Conservation (phyloP, 2,329 filamentous ascomycete genomes). For the Hansfordia pulvinata region DNA sequence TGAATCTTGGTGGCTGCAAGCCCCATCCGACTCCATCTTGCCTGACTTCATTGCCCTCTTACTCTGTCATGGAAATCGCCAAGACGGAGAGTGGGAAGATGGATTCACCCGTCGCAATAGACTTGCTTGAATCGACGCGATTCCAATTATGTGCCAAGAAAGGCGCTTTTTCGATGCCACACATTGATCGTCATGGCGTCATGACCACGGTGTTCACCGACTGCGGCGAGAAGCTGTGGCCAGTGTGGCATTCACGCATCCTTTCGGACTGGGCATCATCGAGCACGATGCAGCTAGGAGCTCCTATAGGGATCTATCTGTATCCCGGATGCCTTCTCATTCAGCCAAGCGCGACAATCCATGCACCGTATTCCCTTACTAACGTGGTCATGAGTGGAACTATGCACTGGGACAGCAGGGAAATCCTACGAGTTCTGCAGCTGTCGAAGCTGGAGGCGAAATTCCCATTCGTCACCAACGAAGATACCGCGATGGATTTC, state of each 20-base stretch:
- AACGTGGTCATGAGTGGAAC: conserved; percentile 1
- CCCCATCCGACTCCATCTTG: not conserved
- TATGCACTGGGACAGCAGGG: conserved; percentile 1
- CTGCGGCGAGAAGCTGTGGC: conserved; percentile 1
- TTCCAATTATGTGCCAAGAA: not conserved
- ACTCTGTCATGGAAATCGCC: not conserved
- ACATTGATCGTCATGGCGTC: conserved; percentile 1
- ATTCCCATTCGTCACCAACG: conserved; percentile 1
- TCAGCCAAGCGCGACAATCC: not conserved
- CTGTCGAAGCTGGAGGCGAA: not conserved
- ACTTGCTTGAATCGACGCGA: too few relatives aligned
- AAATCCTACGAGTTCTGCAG: not conserved
- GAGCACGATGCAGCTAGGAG: not conserved
- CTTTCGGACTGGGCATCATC: not conserved
- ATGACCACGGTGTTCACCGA: conserved; percentile 1
- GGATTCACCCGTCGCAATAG: not conserved
- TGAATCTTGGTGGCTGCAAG: not conserved
- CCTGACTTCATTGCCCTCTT: not conserved
- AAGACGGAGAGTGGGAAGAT: not conserved
- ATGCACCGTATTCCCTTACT: conserved; percentile 1
- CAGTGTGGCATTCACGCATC: not conserved
- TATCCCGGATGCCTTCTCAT: conserved; percentile 1
- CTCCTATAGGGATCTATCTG: not conserved
- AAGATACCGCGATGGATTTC: too few relatives aligned
- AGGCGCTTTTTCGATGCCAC: not conserved